These are phyloP conservation scores for Lipomyces spencermartinsiae DNA, from an alignment of 805 yeast genomes.

Conservation along the genomic window DNA sequence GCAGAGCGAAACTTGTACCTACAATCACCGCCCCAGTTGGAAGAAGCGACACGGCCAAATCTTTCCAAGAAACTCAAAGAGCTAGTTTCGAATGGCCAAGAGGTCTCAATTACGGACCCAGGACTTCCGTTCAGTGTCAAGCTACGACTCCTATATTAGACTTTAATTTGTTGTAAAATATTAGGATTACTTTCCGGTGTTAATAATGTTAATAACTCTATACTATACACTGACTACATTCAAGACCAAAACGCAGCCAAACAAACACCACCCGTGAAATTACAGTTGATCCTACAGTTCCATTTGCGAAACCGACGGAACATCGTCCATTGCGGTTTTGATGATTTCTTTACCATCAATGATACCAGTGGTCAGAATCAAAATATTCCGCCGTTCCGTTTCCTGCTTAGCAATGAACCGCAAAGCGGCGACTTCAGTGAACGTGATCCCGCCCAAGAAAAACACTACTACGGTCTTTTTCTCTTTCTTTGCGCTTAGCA, in stretches of 20 bases:
- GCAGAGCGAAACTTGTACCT: slow-evolving; percentile 52
- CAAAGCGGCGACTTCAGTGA: slow-evolving; percentile 80
- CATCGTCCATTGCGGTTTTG: slow-evolving; percentile 33
- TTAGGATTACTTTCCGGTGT: background rate
- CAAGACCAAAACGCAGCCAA: background rate
- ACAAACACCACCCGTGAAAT: background rate
- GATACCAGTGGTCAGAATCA: slow-evolving; percentile 57
- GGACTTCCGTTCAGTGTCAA: slow-evolving; percentile 54
- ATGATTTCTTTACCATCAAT: slow-evolving; percentile 53
- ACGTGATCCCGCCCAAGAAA: slow-evolving; percentile 86
- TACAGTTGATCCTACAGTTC: background rate
- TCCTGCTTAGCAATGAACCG: slow-evolving; percentile 59
- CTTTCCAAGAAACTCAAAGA: slow-evolving; percentile 47
- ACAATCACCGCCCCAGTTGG: slow-evolving; percentile 55
- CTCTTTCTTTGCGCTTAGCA: slow-evolving; percentile 38
- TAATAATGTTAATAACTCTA: background rate
- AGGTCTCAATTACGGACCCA: slow-evolving; percentile 60
- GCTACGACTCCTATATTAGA: slow-evolving; percentile 37
- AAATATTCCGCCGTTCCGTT: slow-evolving; percentile 48
- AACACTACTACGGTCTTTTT: slow-evolving; percentile 52
- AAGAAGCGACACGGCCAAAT: slow-evolving; percentile 55
- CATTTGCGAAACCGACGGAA: slow-evolving; percentile 16
- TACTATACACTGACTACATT: background rate
- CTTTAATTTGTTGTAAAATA: background rate
- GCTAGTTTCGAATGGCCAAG: slow-evolving; percentile 54